Conservation (phyloP, 305 asterid species). For the Fraxinus ornus region DNA sequence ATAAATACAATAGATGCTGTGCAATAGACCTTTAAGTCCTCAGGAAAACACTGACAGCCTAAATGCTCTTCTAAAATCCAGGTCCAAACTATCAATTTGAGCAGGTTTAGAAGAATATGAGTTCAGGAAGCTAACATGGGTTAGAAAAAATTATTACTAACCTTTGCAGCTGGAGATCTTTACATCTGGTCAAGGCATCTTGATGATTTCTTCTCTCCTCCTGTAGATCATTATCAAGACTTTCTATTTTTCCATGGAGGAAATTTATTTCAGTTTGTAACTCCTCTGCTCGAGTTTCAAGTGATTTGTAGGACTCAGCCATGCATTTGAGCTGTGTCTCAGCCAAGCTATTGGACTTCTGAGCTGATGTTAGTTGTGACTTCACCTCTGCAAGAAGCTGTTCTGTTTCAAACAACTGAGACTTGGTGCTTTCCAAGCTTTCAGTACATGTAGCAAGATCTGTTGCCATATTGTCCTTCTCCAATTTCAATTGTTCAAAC, state of each 20-base stretch:
- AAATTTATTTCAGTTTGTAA: slow-evolving; percentile 64
- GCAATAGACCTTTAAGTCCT: slow-evolving; percentile 15
- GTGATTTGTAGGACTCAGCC: slow-evolving; percentile 90
- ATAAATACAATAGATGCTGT: slow-evolving; percentile 1
- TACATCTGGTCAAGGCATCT: slow-evolving; percentile 58
- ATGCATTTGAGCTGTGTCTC: slow-evolving; percentile 98
- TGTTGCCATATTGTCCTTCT: slow-evolving; percentile 62
- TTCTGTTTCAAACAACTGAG: slow-evolving; percentile 67
- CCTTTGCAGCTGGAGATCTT: slow-evolving; percentile 78
- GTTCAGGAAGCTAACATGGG: neutral
- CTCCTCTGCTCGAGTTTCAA: slow-evolving; percentile 78
- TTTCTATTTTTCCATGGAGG: slow-evolving; percentile 58
- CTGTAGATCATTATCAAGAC: slow-evolving; percentile 62
- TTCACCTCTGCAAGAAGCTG: slow-evolving; percentile 67
- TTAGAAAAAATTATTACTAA: slow-evolving; percentile 21
- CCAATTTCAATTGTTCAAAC: slow-evolving; percentile 74
- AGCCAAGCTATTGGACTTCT: slow-evolving; percentile 73
- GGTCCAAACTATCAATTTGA: neutral
- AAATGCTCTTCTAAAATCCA: slow-evolving; percentile 1
- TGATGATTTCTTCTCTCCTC: slow-evolving; percentile 68
- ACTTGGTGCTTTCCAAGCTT: slow-evolving; percentile 59
- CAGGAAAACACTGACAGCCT: slow-evolving; percentile 4
- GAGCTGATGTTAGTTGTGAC: slow-evolving; percentile 71
- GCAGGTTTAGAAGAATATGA: neutral
- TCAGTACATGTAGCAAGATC: slow-evolving; percentile 64